Evolutionary conservation across 306 rosid genomes (phyloP).

Genomic region (Prunus fruticosa): DNA sequence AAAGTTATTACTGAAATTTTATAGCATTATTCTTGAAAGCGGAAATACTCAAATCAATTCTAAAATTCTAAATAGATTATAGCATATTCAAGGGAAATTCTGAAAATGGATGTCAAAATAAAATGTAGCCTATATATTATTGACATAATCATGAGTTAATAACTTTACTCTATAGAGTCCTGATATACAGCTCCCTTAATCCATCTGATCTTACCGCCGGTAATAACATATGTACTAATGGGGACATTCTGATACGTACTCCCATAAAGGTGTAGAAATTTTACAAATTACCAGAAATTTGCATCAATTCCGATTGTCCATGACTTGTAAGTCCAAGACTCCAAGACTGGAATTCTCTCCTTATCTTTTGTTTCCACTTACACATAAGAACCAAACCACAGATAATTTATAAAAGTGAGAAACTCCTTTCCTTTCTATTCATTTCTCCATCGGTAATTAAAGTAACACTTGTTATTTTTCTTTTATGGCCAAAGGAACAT

Average conservation of each 20-base stretch:
- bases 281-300: neutral
- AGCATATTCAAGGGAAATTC: no score
- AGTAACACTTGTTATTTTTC: neutral
- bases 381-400: neutral
- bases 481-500: neutral
- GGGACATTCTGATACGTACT: neutral
- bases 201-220: no score
- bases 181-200: no score
- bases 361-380: neutral
- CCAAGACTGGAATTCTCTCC: neutral
- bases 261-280: neutral
- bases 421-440: neutral
- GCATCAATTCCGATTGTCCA: constrained; percentile 15
- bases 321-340: neutral
- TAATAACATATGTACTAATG: neutral
- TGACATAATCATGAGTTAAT: neutral
- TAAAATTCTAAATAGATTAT: neutral
- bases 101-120: neutral
- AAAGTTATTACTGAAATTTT: neutral
- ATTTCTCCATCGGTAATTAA: neutral
- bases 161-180: no score
- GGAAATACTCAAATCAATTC: neutral
- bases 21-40: neutral
- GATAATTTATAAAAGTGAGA: neutral
- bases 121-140: neutral